A percentile compares a stretch with the other conserved stretches of the same genome.
These are phyloP conservation scores for Ganoderma lingzhi DNA, from an alignment of 1,284 basidiomycete species.

Conservation along the genomic window DNA sequence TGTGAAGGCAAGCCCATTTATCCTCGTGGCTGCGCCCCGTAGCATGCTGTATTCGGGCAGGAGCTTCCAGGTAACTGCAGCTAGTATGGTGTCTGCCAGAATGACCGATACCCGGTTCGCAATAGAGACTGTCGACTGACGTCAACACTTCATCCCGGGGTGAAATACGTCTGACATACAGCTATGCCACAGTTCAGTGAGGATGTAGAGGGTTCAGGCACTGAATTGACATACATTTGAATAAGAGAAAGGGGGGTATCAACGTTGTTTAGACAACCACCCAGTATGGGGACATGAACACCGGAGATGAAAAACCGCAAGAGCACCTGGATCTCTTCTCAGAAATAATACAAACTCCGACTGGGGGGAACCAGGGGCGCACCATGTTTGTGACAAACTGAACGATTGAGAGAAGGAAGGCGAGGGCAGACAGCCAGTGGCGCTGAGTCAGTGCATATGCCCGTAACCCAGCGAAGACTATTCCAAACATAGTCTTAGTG, in stretches of 20 bases:
- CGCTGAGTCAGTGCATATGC: not conserved
- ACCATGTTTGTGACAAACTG: not conserved
- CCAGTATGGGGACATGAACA: not conserved
- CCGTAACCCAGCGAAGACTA: not conserved
- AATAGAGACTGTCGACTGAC: not conserved
- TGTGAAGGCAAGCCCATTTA: not conserved
- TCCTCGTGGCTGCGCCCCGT: not conserved
- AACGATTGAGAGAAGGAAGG: not conserved
- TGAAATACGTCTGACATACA: accelerated
- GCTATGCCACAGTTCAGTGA: not conserved
- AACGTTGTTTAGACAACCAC: not conserved
- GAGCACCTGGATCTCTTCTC: not conserved
- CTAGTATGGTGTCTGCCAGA: not conserved
- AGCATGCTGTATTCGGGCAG: not conserved
- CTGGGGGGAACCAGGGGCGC: too few species aligned
- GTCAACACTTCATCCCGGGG: not conserved
- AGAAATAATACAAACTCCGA: too few species aligned
- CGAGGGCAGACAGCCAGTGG: not conserved
- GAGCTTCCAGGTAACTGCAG: not conserved
- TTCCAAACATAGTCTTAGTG: not conserved
- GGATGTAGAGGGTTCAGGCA: not conserved
- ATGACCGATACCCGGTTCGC: not conserved
- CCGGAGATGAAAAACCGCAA: not conserved
- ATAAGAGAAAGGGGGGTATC: not conserved
- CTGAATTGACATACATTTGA: not conserved